A percentile compares a stretch with the other conserved stretches of the same genome.
These are phyloP conservation scores for Wickerhamia fluorescens DNA, from an alignment of 805 yeast genomes.

Conservation along the genomic window DNA sequence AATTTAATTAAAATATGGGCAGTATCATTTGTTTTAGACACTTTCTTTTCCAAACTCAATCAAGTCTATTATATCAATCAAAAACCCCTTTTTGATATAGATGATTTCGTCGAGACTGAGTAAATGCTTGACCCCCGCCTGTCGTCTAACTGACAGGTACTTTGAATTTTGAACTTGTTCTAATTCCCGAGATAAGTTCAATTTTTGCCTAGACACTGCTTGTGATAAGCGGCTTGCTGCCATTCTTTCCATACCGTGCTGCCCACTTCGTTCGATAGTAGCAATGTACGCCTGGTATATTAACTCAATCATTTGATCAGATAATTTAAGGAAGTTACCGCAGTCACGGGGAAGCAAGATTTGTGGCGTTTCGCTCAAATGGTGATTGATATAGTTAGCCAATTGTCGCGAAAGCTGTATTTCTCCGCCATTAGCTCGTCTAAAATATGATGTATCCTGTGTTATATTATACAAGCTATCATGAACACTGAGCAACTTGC, in stretches of 20 bases:
- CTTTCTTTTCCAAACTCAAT: no score
- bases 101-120: constrained; percentile 13
- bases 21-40: no score
- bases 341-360: constrained; percentile 2
- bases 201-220: no score
- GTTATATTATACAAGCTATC: constrained; percentile 7
- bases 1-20: no score
- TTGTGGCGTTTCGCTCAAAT: constrained; percentile 4
- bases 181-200: no score
- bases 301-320: constrained; percentile 11
- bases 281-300: constrained; percentile 11
- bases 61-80: constrained; percentile 17
- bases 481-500: constrained; percentile 10
- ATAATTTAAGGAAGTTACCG: constrained; percentile 16
- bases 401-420: neutral
- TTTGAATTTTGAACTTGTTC: no score
- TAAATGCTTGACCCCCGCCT: constrained; percentile 7
- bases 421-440: neutral
- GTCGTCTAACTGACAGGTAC: no score
- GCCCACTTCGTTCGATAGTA: constrained; percentile 4
- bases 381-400: constrained; percentile 8
- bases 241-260: no score
- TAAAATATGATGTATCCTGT: constrained; percentile 5
- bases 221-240: no score
- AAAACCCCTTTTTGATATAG: constrained; percentile 15